Percentiles rank a stretch among this genome's conserved stretches.
Evolutionary conservation across 2,329 filamentous ascomycete genomes (phyloP).

Genomic region (Fusarium algeriense): DNA sequence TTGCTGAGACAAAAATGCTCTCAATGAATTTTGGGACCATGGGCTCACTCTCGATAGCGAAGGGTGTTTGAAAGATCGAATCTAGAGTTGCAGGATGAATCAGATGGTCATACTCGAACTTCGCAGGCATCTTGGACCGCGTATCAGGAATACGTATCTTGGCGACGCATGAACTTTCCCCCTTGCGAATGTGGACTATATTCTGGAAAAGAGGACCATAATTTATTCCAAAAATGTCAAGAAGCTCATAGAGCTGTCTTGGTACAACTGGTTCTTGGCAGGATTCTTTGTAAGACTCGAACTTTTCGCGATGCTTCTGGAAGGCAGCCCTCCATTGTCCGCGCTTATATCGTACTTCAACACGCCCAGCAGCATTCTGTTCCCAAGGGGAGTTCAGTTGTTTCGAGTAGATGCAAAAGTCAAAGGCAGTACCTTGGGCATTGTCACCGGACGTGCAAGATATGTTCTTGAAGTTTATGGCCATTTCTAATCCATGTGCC

Average conservation of each 20-base stretch:
- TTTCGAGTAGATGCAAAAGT: constrained; percentile 63
- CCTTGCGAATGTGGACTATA: constrained; percentile 53
- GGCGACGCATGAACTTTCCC: constrained; percentile 52
- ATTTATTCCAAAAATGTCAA: constrained; percentile 64
- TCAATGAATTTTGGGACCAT: constrained; percentile 64
- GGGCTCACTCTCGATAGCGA: constrained; percentile 58
- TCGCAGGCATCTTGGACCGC: constrained; percentile 63
- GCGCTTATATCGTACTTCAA: constrained; percentile 48
- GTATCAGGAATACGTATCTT: constrained; percentile 62
- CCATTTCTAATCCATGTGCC: constrained; percentile 62
- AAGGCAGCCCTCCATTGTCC: constrained; percentile 38
- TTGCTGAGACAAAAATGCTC: constrained; percentile 60
- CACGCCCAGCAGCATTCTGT: constrained; percentile 55
- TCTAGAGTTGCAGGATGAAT: constrained; percentile 71
- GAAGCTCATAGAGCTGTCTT: constrained; percentile 62
- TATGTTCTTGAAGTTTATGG: constrained; percentile 57
- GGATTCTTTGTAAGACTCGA: constrained; percentile 39
- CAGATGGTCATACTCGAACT: constrained; percentile 66
- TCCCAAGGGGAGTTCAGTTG: constrained; percentile 56
- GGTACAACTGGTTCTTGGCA: constrained; percentile 55
- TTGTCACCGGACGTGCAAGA: background rate
- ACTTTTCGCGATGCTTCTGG: constrained; percentile 37
- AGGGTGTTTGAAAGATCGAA: constrained; percentile 65
- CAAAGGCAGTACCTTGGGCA: constrained; percentile 34
- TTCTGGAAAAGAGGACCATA: constrained; percentile 66